phyloP scores from a whole-genome alignment of 2,329 filamentous ascomycete species.

The Fulvia fulva region DNA sequence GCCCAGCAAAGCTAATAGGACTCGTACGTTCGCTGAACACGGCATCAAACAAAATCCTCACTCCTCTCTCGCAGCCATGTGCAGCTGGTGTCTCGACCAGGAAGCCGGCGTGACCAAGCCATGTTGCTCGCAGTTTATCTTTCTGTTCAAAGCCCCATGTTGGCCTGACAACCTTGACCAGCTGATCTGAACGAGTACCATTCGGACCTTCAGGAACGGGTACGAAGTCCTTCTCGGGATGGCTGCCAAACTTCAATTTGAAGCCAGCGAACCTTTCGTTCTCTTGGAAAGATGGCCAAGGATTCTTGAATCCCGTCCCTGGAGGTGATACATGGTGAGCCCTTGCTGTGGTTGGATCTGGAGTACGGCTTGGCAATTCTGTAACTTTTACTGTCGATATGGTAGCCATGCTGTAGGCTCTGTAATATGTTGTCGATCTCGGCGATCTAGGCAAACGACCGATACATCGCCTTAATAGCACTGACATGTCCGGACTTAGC shows the following conservation, averaged over 20 bases:
- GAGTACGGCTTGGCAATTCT: slow-evolving; percentile 6
- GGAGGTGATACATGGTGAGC: slow-evolving; percentile 43
- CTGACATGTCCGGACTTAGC: neutral
- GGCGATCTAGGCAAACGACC: neutral
- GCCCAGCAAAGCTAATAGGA: slow-evolving; percentile 46
- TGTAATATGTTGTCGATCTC: neutral
- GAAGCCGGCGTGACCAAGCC: slow-evolving; percentile 51
- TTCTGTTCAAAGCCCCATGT: slow-evolving; percentile 35
- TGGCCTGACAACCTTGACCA: slow-evolving; percentile 42
- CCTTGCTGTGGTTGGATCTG: slow-evolving; percentile 18
- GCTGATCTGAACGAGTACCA: slow-evolving; percentile 33
- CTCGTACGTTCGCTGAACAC: slow-evolving; percentile 51
- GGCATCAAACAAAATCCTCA: slow-evolving; percentile 51
- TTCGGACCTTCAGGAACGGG: slow-evolving; percentile 40
- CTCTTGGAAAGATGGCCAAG: slow-evolving; percentile 43
- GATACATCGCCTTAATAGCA: neutral
- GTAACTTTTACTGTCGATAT: neutral
- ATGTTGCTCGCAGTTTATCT: slow-evolving; percentile 43
- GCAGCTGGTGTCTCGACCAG: slow-evolving; percentile 41
- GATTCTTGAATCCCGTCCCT: slow-evolving; percentile 46
- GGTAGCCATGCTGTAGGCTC: neutral
- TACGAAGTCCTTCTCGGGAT: slow-evolving; percentile 42
- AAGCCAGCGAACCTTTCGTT: slow-evolving; percentile 18
- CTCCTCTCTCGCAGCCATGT: slow-evolving; percentile 33
- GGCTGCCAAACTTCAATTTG: slow-evolving; percentile 35